A percentile compares a stretch with the other conserved stretches of the same genome.
Conservation (phyloP, 108 stramenopile genomes). For the Pseudonitzschia pungens region DNA sequence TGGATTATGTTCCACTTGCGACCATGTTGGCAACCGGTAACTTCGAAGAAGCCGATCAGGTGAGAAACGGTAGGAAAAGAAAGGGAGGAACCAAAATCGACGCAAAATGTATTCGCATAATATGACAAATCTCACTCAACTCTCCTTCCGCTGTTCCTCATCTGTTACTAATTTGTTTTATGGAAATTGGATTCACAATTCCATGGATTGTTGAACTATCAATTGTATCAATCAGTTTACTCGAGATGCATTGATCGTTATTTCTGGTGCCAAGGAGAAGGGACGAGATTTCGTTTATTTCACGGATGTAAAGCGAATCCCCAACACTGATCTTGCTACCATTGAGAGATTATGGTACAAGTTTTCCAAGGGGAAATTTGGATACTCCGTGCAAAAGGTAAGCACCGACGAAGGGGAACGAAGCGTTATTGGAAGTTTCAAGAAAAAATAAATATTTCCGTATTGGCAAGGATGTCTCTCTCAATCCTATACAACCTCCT, state of each 20-base stretch:
- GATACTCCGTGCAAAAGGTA: constrained; percentile 93
- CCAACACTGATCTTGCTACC: constrained; percentile 88
- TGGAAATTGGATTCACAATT: too few species aligned
- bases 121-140: neutral
- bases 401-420: too few species aligned
- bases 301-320: constrained; percentile 94
- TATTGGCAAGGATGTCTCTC: too few species aligned
- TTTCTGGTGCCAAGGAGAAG: constrained; percentile 85
- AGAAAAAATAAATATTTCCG: too few species aligned
- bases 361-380: constrained; percentile 94
- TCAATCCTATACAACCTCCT: neutral
- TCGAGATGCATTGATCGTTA: constrained; percentile 89
- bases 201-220: too few species aligned
- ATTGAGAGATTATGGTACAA: constrained; percentile 94
- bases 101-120: neutral
- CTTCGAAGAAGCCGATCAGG: constrained; percentile 89
- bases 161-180: too few species aligned
- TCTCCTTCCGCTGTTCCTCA: neutral
- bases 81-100: neutral
- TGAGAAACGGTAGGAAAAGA: constrained; percentile 28
- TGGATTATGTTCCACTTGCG: constrained; percentile 92
- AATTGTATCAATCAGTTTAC: too few species aligned
- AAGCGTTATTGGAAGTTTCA: too few species aligned
- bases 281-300: constrained; percentile 96
- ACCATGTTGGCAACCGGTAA: constrained; percentile 90